Evolutionary conservation across 768 basidiomycete species (phyloP).

Genomic region (Lactifluus hygrophoroides): DNA sequence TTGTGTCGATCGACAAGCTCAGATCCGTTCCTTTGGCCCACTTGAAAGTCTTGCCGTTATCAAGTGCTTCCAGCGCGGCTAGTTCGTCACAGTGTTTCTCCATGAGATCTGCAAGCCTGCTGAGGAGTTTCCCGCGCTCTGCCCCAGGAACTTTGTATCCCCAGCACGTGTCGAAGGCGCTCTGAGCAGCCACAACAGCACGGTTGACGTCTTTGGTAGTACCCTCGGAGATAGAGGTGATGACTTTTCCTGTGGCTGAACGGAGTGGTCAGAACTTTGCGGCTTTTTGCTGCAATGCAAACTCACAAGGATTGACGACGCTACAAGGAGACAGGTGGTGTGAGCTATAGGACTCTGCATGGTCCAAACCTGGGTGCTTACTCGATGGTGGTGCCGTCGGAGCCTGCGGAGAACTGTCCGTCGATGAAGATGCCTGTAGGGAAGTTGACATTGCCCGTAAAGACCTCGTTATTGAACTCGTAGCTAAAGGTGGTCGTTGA

Average conservation of each 20-base stretch:
- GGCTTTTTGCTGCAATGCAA: neutral
- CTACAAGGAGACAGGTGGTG: conserved; percentile 26
- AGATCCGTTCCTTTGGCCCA: conserved; percentile 46
- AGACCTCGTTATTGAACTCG: conserved; percentile 45
- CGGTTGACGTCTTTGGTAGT: conserved; percentile 64
- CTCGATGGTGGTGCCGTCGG: conserved; percentile 52
- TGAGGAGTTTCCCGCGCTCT: conserved; percentile 46
- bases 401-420: conserved; percentile 55
- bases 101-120: conserved; percentile 57
- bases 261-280: neutral
- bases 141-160: conserved; percentile 50
- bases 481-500: conserved; percentile 34
- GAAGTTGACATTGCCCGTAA: conserved; percentile 49
- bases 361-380: conserved; percentile 22
- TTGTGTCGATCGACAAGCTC: conserved; percentile 34
- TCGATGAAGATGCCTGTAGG: conserved; percentile 67
- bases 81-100: conserved; percentile 54
- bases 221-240: conserved; percentile 50
- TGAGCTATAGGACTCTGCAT: neutral
- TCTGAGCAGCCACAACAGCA: conserved; percentile 62
- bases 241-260: conserved; percentile 46
- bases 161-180: conserved; percentile 59
- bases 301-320: conserved; percentile 48
- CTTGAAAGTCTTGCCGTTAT: conserved; percentile 54
- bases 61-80: conserved; percentile 64